Evolutionary conservation across 106 monocot genomes (phyloP).

Genomic region (Phalaenopsis aphrodite): DNA sequence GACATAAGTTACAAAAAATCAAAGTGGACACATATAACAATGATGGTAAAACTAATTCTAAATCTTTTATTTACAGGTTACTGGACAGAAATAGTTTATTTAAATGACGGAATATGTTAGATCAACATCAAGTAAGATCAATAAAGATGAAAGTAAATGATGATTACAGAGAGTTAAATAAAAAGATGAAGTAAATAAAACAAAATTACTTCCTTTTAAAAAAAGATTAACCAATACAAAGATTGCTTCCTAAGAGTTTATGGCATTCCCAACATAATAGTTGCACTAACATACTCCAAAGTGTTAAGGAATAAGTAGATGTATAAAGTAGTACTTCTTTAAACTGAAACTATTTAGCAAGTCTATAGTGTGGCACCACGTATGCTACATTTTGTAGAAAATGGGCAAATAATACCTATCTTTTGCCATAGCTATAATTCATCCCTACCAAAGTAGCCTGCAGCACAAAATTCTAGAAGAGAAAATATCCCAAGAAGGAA

Average conservation of each 20-base stretch:
- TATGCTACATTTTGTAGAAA: neutral
- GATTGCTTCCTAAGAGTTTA: neutral
- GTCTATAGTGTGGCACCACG: neutral
- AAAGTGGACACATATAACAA: too few relatives aligned
- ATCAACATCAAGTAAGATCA: too few relatives aligned
- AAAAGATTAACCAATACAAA: neutral
- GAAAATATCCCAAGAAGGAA: neutral
- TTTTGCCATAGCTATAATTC: neutral
- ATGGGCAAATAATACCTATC: neutral
- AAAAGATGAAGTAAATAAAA: too few relatives aligned
- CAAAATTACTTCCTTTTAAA: neutral
- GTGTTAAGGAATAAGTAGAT: neutral
- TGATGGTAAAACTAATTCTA: too few relatives aligned
- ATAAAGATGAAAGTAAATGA: too few relatives aligned
- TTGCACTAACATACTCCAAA: neutral
- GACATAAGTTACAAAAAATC: too few relatives aligned
- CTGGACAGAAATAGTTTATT: too few relatives aligned
- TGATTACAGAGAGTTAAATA: too few relatives aligned
- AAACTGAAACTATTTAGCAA: neutral
- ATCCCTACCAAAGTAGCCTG: neutral
- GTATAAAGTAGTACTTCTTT: neutral
- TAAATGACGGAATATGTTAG: too few relatives aligned
- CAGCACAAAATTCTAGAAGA: neutral
- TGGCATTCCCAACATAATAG: neutral
- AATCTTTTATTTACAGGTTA: too few relatives aligned